phyloP scores from a whole-genome alignment of 495 filamentous ascomycete genomes.

The Evernia prunastri region DNA sequence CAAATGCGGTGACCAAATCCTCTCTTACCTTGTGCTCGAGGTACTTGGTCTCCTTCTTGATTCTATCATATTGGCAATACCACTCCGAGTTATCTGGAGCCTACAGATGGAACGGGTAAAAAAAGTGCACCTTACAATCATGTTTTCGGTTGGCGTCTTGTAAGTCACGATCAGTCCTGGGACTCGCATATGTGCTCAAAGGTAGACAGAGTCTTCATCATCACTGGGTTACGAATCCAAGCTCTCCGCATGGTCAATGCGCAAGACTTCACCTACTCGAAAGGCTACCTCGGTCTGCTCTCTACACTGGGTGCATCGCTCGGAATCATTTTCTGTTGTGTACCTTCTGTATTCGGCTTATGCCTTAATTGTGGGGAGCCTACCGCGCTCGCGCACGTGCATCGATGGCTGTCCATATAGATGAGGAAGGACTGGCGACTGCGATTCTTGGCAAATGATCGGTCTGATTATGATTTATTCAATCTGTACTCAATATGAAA shows the following conservation, averaged over 20 bases:
- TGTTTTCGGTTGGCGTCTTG: slow-evolving; percentile 15
- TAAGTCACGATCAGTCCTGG: background rate
- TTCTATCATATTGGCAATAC: slow-evolving; percentile 15
- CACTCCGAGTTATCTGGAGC: background rate
- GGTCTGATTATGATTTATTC: no score
- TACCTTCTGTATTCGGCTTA: no score
- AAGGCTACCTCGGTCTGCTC: slow-evolving; percentile 29
- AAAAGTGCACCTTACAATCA: background rate
- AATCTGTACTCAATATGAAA: no score
- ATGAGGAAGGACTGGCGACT: no score
- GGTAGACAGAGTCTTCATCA: slow-evolving; percentile 24
- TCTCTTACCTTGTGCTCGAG: slow-evolving; percentile 27
- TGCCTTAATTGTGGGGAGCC: no score
- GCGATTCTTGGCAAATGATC: no score
- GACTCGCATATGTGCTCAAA: background rate
- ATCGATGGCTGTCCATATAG: no score
- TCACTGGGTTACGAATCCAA: slow-evolving; percentile 28
- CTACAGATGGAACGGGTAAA: background rate
- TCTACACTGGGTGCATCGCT: slow-evolving; percentile 27
- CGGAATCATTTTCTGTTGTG: slow-evolving; percentile 22
- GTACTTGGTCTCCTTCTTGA: slow-evolving; percentile 25
- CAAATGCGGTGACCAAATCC: slow-evolving; percentile 24
- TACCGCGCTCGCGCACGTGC: no score
- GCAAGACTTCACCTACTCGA: slow-evolving; percentile 28
- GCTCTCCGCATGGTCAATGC: slow-evolving; percentile 24